Evolutionary conservation across 2,329 filamentous ascomycete genomes (phyloP), one percentile per base, ranked within the genome.

Genomic region (Ophiostoma populinum): DNA sequence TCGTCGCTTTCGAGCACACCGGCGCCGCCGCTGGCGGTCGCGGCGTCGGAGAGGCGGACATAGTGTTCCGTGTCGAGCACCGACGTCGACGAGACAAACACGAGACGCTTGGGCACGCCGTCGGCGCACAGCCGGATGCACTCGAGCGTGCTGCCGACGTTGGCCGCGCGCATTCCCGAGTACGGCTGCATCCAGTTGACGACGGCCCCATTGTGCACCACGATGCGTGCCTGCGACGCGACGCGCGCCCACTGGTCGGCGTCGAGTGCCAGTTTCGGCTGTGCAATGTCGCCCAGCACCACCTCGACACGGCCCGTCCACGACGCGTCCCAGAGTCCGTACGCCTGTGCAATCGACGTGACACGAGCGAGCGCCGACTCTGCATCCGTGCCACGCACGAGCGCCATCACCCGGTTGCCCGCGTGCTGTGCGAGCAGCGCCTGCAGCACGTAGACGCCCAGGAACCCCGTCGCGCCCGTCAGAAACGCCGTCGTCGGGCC

Each of bases 401-500:
- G 75, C 1, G 76, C 74, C 38, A 92, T 72, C 8, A 92, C 63
- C 44, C 68, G 75, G 11, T 70, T 59, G 13, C 58, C 54, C 12
- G 57, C 57, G 8, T 61, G 58, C 17, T 77, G 63, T 25, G 67
- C 67, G 2, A 94, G 63, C 1, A 93, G 55, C 37, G 92, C 81
- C 37, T 68, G 68, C 21, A 92, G 59, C 9, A 94, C 61, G 49
- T 85, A 92, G 0, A 80, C 69, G 19, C 86, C 86, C 15, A 94
- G 56, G 61, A 94, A 94, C 3, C 86, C 86, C 5, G 86, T 94
- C 4, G 81, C 83, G 28, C 87, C 85, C 3, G 86, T 94, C 5
- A 94, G 58, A 53, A 94, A 80, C 9, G 90, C 64, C 0, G 76
- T 83, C 41, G 58, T 39, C 38, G 54, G 41, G 42, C 20, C 24